Evolutionary conservation across 345 rosid genomes (phyloP).

Genomic region (Gossypium longicalyx): DNA sequence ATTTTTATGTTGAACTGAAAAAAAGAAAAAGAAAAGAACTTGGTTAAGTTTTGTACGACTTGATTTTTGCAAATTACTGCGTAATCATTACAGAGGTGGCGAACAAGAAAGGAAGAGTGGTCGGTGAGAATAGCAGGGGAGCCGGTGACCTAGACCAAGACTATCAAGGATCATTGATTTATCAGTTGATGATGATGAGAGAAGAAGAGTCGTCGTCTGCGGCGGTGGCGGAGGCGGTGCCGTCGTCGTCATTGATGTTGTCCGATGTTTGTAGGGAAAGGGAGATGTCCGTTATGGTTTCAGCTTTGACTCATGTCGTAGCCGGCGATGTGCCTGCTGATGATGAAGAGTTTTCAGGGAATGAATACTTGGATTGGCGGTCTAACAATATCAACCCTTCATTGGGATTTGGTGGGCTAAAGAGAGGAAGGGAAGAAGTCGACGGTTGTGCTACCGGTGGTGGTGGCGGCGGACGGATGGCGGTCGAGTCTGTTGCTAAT

Average conservation of each 20-base stretch:
- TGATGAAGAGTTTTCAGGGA: neutral
- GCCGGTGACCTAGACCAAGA: neutral
- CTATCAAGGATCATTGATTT: conserved; percentile 15
- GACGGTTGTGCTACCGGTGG: conserved; percentile 15
- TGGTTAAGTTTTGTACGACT: neutral
- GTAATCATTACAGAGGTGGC: conserved; percentile 28
- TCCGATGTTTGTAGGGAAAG: conserved; percentile 39
- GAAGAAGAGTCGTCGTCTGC: neutral
- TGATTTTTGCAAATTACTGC: neutral
- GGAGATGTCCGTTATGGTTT: conserved; percentile 74
- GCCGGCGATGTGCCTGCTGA: conserved; percentile 45
- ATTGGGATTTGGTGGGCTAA: conserved; percentile 25
- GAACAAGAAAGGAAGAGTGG: conserved; percentile 14
- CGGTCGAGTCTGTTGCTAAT: neutral
- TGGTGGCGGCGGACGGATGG: neutral
- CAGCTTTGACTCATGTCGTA: conserved; percentile 68
- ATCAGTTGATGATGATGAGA: neutral
- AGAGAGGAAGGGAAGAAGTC: conserved; percentile 40
- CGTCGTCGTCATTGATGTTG: conserved; percentile 10
- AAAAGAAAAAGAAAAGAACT: neutral
- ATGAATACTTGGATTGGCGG: conserved; percentile 7
- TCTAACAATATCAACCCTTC: conserved; percentile 20
- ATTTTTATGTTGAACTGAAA: neutral
- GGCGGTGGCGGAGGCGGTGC: neutral
- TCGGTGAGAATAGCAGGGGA: neutral